Evolutionary conservation across 75 land plant genomes (phyloP).

Genomic region (Isoetes taiwanensis): DNA sequence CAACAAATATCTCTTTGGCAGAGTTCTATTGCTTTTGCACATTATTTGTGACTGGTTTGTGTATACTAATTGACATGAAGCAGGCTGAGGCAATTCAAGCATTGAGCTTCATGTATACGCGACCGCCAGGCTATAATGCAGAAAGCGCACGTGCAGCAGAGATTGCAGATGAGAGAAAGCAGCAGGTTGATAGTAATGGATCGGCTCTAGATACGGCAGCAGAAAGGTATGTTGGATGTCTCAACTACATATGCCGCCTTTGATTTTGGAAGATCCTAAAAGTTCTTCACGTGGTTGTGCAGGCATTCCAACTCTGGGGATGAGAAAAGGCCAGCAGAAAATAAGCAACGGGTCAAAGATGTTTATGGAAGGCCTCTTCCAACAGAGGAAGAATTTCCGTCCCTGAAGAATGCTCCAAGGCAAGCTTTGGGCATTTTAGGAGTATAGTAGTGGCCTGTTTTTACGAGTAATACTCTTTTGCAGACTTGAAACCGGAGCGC

Average conservation of each 20-base stretch:
- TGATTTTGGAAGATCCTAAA: background rate
- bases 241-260: background rate
- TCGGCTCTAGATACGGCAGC: background rate
- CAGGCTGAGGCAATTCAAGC: constrained; percentile 87
- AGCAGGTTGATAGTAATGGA: constrained; percentile 8
- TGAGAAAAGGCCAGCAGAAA: constrained; percentile 26
- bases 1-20: no score
- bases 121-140: constrained; percentile 95
- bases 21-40: no score
- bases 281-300: background rate
- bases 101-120: constrained; percentile 91
- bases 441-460: background rate
- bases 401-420: constrained; percentile 91
- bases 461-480: background rate
- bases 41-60: no score
- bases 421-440: constrained; percentile 11
- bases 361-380: constrained; percentile 81
- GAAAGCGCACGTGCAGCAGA: constrained; percentile 99
- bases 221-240: background rate
- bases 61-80: background rate
- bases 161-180: constrained; percentile 57
- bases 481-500: constrained; percentile 81
- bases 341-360: constrained; percentile 62
- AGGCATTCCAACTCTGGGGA: background rate
- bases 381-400: constrained; percentile 86